phyloP scores from a whole-genome alignment of 192 early-diverging fungal species.

The Chytriomyces confervae region DNA sequence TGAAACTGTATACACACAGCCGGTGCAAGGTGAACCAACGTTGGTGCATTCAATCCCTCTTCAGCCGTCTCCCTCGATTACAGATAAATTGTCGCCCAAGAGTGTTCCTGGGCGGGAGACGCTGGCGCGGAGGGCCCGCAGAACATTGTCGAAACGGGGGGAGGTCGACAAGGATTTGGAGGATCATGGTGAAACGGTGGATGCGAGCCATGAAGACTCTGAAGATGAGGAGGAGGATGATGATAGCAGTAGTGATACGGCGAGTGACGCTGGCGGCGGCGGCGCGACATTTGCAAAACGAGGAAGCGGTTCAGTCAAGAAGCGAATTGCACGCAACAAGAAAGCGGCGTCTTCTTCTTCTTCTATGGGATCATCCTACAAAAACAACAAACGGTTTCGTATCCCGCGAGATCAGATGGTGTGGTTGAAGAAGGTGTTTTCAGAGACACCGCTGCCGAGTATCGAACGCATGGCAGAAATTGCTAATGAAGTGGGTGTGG shows the following conservation, averaged over 20 bases:
- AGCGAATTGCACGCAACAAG: too few relatives aligned
- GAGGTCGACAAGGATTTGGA: background rate
- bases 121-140: too few relatives aligned
- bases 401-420: constrained; percentile 21
- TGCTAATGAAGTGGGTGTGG: constrained; percentile 8
- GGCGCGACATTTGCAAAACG: background rate
- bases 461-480: background rate
- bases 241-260: background rate
- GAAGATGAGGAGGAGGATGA: background rate
- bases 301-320: too few relatives aligned
- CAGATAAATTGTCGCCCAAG: too few relatives aligned
- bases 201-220: background rate
- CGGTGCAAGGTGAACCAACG: too few relatives aligned
- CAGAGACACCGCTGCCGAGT: constrained; percentile 7
- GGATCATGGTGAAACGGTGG: background rate
- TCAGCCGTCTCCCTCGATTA: too few relatives aligned
- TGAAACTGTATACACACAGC: too few relatives aligned
- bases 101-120: too few relatives aligned
- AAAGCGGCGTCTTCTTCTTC: background rate
- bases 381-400: constrained; percentile 19
- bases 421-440: constrained; percentile 16
- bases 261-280: background rate
- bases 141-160: background rate
- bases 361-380: background rate
- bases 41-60: too few relatives aligned